These are phyloP conservation scores for Powellomyces hirtus DNA, from an alignment of 192 early-diverging fungal genomes.

Conservation along the genomic window DNA sequence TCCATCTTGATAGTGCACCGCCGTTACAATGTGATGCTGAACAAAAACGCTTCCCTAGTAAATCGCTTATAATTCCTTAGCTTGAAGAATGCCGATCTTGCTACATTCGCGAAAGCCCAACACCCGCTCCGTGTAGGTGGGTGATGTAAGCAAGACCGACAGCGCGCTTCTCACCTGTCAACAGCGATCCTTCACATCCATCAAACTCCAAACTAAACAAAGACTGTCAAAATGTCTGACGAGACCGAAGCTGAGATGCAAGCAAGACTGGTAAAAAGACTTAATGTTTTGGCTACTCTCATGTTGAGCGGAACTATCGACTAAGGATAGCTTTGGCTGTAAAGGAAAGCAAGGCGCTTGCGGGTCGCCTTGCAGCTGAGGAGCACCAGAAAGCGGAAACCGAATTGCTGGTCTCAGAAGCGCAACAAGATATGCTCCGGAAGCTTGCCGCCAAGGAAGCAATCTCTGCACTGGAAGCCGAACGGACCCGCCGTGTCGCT, in stretches of 20 bases:
- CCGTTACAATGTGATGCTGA: too few relatives aligned
- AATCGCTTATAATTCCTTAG: too few relatives aligned
- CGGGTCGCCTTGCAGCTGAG: background rate
- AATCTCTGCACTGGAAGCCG: conserved; percentile 13
- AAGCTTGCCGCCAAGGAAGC: conserved; percentile 24
- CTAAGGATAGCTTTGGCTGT: background rate
- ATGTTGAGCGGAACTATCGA: background rate
- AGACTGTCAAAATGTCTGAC: background rate
- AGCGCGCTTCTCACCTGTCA: too few relatives aligned
- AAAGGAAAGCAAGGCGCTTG: background rate
- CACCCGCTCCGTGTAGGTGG: too few relatives aligned
- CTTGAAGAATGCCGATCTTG: too few relatives aligned
- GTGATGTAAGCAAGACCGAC: too few relatives aligned
- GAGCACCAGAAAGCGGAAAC: conserved; percentile 7
- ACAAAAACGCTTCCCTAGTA: too few relatives aligned
- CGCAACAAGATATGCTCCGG: conserved; percentile 16
- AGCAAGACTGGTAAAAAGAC: background rate
- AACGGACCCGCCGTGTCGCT: conserved; percentile 12
- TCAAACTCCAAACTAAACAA: too few relatives aligned
- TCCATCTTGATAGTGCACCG: conserved; percentile 48
- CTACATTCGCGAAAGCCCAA: too few relatives aligned
- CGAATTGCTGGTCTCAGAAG: conserved; percentile 14
- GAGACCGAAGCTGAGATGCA: background rate
- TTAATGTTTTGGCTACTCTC: background rate
- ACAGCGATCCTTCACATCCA: too few relatives aligned